Evolutionary conservation across 2,329 filamentous ascomycete species (phyloP).

Genomic region (Neoarthrinium moseri): DNA sequence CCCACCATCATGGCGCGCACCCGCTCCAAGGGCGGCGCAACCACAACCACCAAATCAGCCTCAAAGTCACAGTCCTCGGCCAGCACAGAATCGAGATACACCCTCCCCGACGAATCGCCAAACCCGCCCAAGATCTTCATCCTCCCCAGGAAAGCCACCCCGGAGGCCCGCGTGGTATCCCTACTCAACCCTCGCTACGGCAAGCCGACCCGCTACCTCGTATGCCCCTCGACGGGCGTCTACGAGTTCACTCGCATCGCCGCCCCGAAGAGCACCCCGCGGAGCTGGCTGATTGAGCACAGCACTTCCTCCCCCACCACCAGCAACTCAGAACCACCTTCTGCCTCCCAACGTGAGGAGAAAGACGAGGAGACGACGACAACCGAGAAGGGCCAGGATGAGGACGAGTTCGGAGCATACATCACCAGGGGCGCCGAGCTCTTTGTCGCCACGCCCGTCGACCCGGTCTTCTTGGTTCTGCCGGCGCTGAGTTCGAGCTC

Average conservation of each 20-base stretch:
- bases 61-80: constrained; percentile 21
- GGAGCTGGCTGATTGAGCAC: constrained; percentile 61
- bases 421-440: constrained; percentile 69
- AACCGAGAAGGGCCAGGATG: constrained; percentile 8
- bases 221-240: constrained; percentile 60
- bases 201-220: constrained; percentile 57
- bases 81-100: constrained; percentile 36
- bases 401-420: constrained; percentile 29
- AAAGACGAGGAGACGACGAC: constrained; percentile 14
- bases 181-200: constrained; percentile 58
- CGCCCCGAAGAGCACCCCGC: constrained; percentile 50
- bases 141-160: constrained; percentile 52
- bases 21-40: constrained; percentile 38
- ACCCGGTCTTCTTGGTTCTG: constrained; percentile 80
- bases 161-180: constrained; percentile 57
- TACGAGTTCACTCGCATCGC: constrained; percentile 64
- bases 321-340: too few relatives aligned
- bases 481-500: constrained; percentile 59
- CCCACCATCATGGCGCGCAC: constrained; percentile 42
- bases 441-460: constrained; percentile 80
- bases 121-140: constrained; percentile 59
- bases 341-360: too few relatives aligned
- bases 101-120: constrained; percentile 35
- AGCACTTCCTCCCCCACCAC: constrained; percentile 5
- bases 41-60: constrained; percentile 25